A percentile compares a stretch with the other conserved stretches of the same genome.
phyloP scores from a whole-genome alignment of 2,329 filamentous ascomycete species.

The Xenoacremonium recifei region DNA sequence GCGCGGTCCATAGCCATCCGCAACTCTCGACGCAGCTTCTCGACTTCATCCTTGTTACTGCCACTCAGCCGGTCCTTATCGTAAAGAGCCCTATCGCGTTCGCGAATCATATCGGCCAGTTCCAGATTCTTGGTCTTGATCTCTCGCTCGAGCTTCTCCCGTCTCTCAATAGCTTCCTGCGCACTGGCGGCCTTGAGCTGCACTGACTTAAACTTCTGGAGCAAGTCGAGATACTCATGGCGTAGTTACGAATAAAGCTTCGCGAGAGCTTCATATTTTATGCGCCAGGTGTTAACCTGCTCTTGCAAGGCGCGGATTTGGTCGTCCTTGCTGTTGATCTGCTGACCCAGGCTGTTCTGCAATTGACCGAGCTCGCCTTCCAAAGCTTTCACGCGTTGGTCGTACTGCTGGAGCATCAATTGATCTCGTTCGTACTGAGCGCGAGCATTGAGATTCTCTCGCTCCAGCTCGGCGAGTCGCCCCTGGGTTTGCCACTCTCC shows the following conservation, averaged over 20 bases:
- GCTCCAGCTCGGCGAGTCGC: conserved; percentile 90
- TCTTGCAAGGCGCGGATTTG: conserved; percentile 91
- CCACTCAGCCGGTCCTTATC: conserved; percentile 88
- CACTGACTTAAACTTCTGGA: conserved; percentile 94
- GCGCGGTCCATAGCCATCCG: conserved; percentile 88
- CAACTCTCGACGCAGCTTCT: conserved; percentile 91
- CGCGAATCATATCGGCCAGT: conserved; percentile 95
- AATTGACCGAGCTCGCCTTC: conserved; percentile 84
- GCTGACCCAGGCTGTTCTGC: conserved; percentile 79
- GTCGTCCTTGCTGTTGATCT: conserved; percentile 87
- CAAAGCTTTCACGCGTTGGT: conserved; percentile 87
- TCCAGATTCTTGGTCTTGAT: conserved; percentile 99
- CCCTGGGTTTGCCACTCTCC: conserved; percentile 97
- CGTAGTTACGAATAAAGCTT: conserved; percentile 97
- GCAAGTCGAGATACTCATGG: conserved; percentile 88
- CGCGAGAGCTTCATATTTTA: conserved; percentile 93
- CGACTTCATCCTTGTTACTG: conserved; percentile 86
- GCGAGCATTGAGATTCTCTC: conserved; percentile 89
- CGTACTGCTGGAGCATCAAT: conserved; percentile 94
- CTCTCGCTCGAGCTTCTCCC: conserved; percentile 94
- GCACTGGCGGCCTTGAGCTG: conserved; percentile 96
- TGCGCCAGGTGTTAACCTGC: conserved; percentile 95
- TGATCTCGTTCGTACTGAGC: conserved; percentile 98
- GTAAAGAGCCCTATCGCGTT: conserved; percentile 88
- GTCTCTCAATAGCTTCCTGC: conserved; percentile 91